Evolutionary conservation across 2,329 filamentous ascomycete species (phyloP).

Genomic region (Aspergillus neoniger): DNA sequence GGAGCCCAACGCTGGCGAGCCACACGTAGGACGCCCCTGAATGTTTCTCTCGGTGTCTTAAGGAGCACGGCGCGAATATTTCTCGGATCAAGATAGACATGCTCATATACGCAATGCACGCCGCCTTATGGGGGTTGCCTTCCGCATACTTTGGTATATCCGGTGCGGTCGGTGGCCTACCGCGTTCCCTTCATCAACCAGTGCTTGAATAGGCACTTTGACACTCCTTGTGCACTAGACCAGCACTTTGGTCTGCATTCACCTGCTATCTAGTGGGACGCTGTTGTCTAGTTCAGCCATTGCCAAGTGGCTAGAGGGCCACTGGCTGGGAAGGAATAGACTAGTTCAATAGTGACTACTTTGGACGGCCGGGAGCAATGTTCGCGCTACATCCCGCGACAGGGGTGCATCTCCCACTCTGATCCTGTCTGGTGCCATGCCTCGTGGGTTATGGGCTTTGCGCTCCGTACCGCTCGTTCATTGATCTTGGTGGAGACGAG

Average conservation of each 20-base stretch:
- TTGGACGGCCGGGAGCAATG: background rate
- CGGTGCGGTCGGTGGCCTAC: background rate
- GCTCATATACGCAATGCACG: background rate
- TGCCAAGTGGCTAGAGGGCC: background rate
- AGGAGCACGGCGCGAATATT: background rate
- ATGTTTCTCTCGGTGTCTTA: background rate
- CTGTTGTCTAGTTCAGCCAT: background rate
- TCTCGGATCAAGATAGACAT: background rate
- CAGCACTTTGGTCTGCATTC: background rate
- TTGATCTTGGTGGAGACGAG: background rate
- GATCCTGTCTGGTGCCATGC: background rate
- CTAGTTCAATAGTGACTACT: background rate
- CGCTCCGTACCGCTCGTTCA: background rate
- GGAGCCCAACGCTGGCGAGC: conserved; percentile 1
- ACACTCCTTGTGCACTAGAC: background rate
- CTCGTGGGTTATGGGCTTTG: background rate
- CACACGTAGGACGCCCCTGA: conserved; percentile 2
- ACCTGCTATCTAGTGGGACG: background rate
- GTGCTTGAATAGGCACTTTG: background rate
- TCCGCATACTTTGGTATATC: background rate
- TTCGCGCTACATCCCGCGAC: background rate
- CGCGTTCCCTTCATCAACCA: background rate
- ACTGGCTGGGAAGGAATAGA: background rate
- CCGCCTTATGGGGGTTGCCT: background rate
- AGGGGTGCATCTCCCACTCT: background rate